Evolutionary conservation across 108 stramenopile genomes (phyloP), one percentile per base, ranked within the genome.

Genomic region (Cyclotella sp.): DNA sequence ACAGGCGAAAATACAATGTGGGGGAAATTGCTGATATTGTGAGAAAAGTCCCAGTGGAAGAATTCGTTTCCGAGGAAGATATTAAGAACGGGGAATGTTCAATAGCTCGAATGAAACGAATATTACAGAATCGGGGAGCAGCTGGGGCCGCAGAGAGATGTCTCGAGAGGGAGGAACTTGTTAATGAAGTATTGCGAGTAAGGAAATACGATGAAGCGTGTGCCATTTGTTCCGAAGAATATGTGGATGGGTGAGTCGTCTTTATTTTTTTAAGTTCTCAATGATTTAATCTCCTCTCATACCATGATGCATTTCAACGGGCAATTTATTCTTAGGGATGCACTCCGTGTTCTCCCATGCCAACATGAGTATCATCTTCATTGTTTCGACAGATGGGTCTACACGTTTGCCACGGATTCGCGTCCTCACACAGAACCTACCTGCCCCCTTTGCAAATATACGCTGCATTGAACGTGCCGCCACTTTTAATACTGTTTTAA

Each of bases 341-440:
- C 66, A 39, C 22, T 79, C 39, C 57, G 79, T 42, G 72, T 79
- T 29, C 39, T 72, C 12, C 58, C 28, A 9, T 81, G 79, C 52
- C 73, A 69, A 19, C 79, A 81, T 55, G 79, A 81, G 55, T 81
- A 68, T 53, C 79, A 81, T 57, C 55, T 81, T 40, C 73, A 74
- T 43, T 81, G 79, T 40, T 81, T 81, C 18, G 79, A 81, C 74
- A 40, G 73, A 63, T 81, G 79, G 79, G 61, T 81, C 18, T 81
- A 81, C 29, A 81, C 79, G 10, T 81, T 81, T 74, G 72, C 73
- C 21, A 74, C 79, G 28, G 73, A 81, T 54, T 57, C 79, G 24
- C 72, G 79, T 52, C 70, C 72, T 10, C 47, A 61, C 40, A 70
- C 72, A 0, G 61, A 74, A 16, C 72, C 79, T n/a, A 64, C 62